These are phyloP conservation scores for Penicillium verhagenii DNA, from an alignment of 495 filamentous ascomycete genomes.

Conservation along the genomic window DNA sequence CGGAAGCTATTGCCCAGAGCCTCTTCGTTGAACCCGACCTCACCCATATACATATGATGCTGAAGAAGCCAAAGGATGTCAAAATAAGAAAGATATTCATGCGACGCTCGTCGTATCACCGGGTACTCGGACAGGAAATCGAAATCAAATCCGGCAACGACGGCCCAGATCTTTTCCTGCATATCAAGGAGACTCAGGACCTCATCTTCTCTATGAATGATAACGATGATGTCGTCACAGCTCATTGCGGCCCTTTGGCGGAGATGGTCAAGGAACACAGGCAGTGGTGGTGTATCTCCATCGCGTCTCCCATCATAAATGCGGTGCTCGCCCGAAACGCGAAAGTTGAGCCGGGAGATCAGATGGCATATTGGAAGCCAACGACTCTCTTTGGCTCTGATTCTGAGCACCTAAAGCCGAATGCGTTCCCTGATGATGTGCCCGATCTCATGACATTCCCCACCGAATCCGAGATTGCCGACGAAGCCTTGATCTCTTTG, in stretches of 20 bases:
- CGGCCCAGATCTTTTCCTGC: conserved; percentile 29
- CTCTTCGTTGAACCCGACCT: conserved; percentile 32
- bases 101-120: conserved; percentile 33
- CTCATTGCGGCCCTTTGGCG: conserved; percentile 15
- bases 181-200: conserved; percentile 43
- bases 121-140: too few relatives aligned
- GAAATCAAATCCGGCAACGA: too few relatives aligned
- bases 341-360: background rate
- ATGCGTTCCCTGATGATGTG: background rate
- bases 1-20: conserved; percentile 24
- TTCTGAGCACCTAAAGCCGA: background rate
- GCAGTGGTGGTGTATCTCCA: conserved; percentile 43
- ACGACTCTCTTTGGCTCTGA: conserved; percentile 28
- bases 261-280: conserved; percentile 33
- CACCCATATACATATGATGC: conserved; percentile 16
- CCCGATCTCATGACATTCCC: background rate
- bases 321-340: background rate
- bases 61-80: conserved; percentile 16
- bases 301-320: background rate
- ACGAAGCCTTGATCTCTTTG: background rate
- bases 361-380: conserved; percentile 20
- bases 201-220: conserved; percentile 20
- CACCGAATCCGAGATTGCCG: background rate
- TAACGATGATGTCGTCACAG: conserved; percentile 16
- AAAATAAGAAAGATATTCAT: conserved; percentile 30